phyloP scores from a whole-genome alignment of 2,329 filamentous ascomycete species.

The Neurospora crassa region DNA sequence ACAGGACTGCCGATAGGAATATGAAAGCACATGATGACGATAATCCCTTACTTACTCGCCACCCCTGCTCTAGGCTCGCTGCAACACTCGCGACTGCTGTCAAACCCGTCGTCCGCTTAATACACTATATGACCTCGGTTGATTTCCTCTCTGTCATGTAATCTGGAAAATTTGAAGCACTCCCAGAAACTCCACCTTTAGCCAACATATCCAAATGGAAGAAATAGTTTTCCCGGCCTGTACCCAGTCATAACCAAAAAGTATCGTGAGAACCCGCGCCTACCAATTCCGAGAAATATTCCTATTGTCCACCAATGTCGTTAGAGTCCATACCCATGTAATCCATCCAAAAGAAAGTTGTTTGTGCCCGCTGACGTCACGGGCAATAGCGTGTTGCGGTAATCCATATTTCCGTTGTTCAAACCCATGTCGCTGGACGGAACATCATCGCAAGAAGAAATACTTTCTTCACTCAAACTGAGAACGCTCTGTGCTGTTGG shows the following conservation, averaged over 20 bases:
- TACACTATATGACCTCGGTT: background rate
- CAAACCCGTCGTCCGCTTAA: background rate
- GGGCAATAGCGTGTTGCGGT: slow-evolving; percentile 21
- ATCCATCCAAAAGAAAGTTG: slow-evolving; percentile 28
- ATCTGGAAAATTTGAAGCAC: background rate
- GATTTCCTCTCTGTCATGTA: background rate
- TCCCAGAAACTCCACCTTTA: background rate
- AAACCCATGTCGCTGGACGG: slow-evolving; percentile 36
- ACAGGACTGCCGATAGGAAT: background rate
- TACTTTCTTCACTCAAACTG: slow-evolving; percentile 48
- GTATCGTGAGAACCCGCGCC: background rate
- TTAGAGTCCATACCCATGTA: slow-evolving; percentile 26
- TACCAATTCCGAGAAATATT: background rate
- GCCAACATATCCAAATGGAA: background rate
- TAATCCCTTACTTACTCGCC: background rate
- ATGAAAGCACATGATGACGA: background rate
- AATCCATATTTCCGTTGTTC: slow-evolving; percentile 30
- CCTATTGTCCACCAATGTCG: background rate
- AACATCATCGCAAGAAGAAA: slow-evolving; percentile 46
- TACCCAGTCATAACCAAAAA: background rate
- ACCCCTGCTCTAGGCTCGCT: background rate
- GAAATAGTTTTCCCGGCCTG: background rate
- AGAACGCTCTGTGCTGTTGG: slow-evolving; percentile 42
- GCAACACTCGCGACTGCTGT: background rate
- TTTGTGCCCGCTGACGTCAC: slow-evolving; percentile 13